Evolutionary conservation across 257 asterid species (phyloP).

Genomic region (Solanum rostratum): DNA sequence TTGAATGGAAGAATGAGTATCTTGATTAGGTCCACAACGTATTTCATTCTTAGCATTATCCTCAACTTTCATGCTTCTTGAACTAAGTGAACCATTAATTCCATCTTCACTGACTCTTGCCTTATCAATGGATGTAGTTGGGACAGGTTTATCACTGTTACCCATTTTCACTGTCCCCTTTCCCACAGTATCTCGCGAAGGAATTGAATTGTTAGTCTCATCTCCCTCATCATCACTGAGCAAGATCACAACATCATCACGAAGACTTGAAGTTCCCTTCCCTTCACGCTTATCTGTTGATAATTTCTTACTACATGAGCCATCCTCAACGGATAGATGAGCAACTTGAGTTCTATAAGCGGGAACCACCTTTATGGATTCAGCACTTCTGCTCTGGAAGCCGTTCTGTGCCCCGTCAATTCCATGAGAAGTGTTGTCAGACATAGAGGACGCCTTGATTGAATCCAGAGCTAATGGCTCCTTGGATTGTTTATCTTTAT

Average conservation of each 20-base stretch:
- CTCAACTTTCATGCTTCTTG: constrained; percentile 32
- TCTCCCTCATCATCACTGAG: constrained; percentile 69
- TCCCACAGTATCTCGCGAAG: constrained; percentile 13
- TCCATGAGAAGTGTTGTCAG: constrained; percentile 20
- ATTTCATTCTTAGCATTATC: constrained; percentile 22
- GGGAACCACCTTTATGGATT: constrained; percentile 13
- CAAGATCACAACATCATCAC: constrained; percentile 37
- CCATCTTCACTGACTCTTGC: constrained; percentile 5
- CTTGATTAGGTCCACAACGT: constrained; percentile 9
- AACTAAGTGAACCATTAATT: constrained; percentile 22
- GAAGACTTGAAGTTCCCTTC: constrained; percentile 20
- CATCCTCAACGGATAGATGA: constrained; percentile 16
- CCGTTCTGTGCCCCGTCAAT: constrained; percentile 17
- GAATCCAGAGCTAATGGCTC: constrained; percentile 45
- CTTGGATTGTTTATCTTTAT: constrained; percentile 29
- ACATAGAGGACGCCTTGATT: constrained; percentile 13
- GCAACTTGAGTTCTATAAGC: constrained; percentile 9
- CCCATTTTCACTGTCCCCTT: constrained; percentile 14
- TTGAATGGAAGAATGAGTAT: constrained; percentile 3
- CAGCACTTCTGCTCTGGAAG: constrained; percentile 21
- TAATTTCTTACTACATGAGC: constrained; percentile 8
- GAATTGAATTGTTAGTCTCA: constrained; percentile 16
- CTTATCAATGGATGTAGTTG: constrained; percentile 6
- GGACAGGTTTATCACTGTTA: constrained; percentile 17
- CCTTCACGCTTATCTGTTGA: constrained; percentile 21